Conservation (phyloP, 1,284 basidiomycete genomes). For the Ceratobasidium sp. region DNA sequence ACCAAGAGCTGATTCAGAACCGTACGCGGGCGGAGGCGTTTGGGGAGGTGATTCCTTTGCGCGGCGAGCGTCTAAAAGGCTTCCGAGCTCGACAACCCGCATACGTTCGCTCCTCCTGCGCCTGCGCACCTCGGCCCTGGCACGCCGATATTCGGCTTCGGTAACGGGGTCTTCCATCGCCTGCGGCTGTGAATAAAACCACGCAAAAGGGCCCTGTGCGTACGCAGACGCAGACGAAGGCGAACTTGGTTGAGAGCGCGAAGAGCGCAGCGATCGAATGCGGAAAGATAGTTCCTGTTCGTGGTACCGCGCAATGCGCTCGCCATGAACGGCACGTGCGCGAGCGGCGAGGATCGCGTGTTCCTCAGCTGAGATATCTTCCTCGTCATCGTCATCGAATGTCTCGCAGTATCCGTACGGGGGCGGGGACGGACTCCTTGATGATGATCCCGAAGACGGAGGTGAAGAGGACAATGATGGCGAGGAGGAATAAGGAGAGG, state of each 20-base stretch:
- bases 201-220: not conserved
- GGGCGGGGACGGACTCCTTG: constrained; percentile 32
- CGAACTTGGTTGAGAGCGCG: constrained; percentile 32
- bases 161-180: constrained; percentile 34
- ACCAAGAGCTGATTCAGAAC: constrained; percentile 27
- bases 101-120: constrained; percentile 39
- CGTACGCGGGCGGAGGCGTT: constrained; percentile 30
- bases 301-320: constrained; percentile 33
- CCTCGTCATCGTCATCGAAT: constrained; percentile 29
- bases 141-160: constrained; percentile 35
- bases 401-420: constrained; percentile 36
- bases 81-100: constrained; percentile 36
- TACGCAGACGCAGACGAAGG: not conserved
- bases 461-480: not conserved
- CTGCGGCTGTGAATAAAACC: not conserved
- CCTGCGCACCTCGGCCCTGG: constrained; percentile 31
- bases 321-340: constrained; percentile 28
- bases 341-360: constrained; percentile 39
- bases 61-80: constrained; percentile 28
- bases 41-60: constrained; percentile 5
- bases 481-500: not conserved
- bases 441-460: not conserved
- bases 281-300: constrained; percentile 36
- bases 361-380: constrained; percentile 31
- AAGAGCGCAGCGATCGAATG: constrained; percentile 23